Evolutionary conservation across 2,329 filamentous ascomycete genomes (phyloP), one percentile per base, ranked within the genome.

Genomic region (Arthrobotrys sphaeroides): DNA sequence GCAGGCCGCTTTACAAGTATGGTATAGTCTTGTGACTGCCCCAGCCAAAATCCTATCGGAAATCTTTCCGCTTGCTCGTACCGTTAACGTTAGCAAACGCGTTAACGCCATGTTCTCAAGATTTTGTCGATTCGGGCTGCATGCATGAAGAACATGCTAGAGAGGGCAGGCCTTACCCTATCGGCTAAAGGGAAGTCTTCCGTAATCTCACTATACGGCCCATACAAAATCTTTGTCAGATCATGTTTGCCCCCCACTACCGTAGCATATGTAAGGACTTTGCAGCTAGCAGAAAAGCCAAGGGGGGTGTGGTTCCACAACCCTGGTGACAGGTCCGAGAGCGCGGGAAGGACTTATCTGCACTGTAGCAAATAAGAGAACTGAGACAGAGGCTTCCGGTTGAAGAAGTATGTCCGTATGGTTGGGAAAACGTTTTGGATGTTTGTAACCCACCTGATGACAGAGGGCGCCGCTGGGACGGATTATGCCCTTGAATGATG

Each of bases 331-430:
- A 16, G 51, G 51, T n/a, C 47, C 26, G n/a, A 53, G 9, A 24
- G 47, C n/a, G n/a, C n/a, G 12, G 2, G 20, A 31, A 31, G 45
- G 36, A 28, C 31, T 24, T 16, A 26, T 20, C 49, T 55, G 45
- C 42, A 47, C n/a, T 47, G n/a, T 28, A 60, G 26, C 33, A 26
- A 43, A 69, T 57, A 38, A 28, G 38, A 51, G 59, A 42, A 60
- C 26, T 42, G 49, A 51, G 36, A 66, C 61, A 66, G 33, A 40
- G 10, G 49, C 22, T 53, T 26, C 65, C 31, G 10, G 28, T 69
- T 69, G 53, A 18, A 69, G 65, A 69, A 69, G 31, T 69, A 69
- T 18, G 53, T 69, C 65, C 65, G 65, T 69, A 47, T 55, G 61
- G 47, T 20, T 43, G 60, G 28, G 57, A 69, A 3, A 26, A 36